Evolutionary conservation across 768 basidiomycete genomes (phyloP).

Genomic region (Kwoniella sp.): DNA sequence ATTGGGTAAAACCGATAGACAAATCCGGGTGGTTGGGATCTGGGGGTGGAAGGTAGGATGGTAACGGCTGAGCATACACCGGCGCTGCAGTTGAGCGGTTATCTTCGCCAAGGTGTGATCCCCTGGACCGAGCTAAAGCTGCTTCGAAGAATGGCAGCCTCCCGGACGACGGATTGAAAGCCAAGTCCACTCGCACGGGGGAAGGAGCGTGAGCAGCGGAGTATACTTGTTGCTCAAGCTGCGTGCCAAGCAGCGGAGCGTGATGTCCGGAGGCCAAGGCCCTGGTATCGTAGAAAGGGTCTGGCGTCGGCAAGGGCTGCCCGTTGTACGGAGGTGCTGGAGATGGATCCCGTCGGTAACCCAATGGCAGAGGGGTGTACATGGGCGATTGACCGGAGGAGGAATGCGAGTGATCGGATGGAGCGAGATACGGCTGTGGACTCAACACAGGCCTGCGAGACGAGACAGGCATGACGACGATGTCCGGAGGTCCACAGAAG

Average conservation of each 20-base stretch:
- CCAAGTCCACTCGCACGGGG: too few relatives aligned
- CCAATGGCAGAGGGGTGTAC: neutral
- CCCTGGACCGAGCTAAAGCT: slow-evolving; percentile 29
- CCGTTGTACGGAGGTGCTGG: slow-evolving; percentile 22
- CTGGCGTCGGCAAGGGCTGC: neutral
- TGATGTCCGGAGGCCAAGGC: slow-evolving; percentile 10
- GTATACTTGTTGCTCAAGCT: too few relatives aligned
- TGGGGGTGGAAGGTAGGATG: slow-evolving; percentile 24
- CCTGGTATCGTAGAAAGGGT: slow-evolving; percentile 9
- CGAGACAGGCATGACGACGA: too few relatives aligned
- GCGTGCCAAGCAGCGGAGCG: too few relatives aligned
- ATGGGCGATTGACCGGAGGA: neutral
- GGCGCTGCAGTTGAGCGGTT: neutral
- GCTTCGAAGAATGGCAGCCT: slow-evolving; percentile 37
- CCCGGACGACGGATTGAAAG: neutral
- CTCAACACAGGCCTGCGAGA: slow-evolving; percentile 16
- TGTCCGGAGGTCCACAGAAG: too few relatives aligned
- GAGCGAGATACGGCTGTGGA: slow-evolving; percentile 4
- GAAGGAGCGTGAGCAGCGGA: too few relatives aligned
- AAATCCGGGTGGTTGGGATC: slow-evolving; percentile 43
- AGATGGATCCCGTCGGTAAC: slow-evolving; percentile 8
- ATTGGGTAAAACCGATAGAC: slow-evolving; percentile 22
- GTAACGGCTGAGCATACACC: slow-evolving; percentile 15
- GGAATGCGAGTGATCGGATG: slow-evolving; percentile 1
- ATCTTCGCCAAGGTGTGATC: slow-evolving; percentile 1